Evolutionary conservation across 306 rosid genomes (phyloP).

Genomic region (Spatholobus suberectus): DNA sequence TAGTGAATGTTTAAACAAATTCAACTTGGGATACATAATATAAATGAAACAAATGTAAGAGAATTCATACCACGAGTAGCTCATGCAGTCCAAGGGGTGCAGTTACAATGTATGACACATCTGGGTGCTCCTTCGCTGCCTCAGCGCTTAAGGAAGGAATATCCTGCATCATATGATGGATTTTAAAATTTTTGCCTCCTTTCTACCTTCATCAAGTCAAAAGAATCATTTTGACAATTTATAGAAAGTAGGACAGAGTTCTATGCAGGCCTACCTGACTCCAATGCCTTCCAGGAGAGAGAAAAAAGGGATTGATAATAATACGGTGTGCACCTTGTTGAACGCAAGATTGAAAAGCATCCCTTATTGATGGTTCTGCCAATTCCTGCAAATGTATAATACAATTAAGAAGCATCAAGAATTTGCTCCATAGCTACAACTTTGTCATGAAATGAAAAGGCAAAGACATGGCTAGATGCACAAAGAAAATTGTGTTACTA

Average conservation of each 20-base stretch:
- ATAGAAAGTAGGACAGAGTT: background rate
- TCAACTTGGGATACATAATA: background rate
- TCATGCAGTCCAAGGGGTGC: slow-evolving; percentile 95
- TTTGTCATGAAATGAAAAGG: slow-evolving; percentile 22
- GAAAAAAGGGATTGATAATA: slow-evolving; percentile 86
- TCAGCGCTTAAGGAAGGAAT: slow-evolving; percentile 88
- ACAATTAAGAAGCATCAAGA: background rate
- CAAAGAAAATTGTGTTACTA: background rate
- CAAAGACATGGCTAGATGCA: background rate
- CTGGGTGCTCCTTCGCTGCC: slow-evolving; percentile 87
- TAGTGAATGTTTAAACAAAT: background rate
- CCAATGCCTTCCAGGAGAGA: slow-evolving; percentile 94
- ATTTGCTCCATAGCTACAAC: background rate
- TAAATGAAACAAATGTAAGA: slow-evolving; percentile 10
- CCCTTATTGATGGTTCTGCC: slow-evolving; percentile 84
- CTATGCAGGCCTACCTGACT: slow-evolving; percentile 60
- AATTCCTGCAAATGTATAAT: slow-evolving; percentile 63
- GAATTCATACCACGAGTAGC: slow-evolving; percentile 74
- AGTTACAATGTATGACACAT: slow-evolving; percentile 68
- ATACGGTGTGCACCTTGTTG: slow-evolving; percentile 72
- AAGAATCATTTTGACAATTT: background rate
- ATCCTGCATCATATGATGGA: slow-evolving; percentile 58
- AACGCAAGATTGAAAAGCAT: slow-evolving; percentile 70
- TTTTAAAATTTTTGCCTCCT: slow-evolving; percentile 3
- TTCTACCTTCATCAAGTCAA: background rate